phyloP scores from a whole-genome alignment of 1,139 yeast genomes.

The Taiozyma sp. region DNA sequence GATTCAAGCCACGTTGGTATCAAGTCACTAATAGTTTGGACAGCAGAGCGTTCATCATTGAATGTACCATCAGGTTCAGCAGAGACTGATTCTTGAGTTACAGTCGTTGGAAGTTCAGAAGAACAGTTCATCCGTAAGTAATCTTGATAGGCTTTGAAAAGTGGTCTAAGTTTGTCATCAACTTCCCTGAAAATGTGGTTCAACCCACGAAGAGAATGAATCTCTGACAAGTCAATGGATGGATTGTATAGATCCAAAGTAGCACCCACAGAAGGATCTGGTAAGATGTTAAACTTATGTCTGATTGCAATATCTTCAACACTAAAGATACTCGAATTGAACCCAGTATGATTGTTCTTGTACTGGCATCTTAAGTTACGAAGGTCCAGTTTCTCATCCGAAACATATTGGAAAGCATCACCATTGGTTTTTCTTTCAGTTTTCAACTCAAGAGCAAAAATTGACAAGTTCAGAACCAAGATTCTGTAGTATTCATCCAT shows the following conservation, averaged over 20 bases:
- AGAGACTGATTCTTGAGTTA: neutral
- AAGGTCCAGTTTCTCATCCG: slow-evolving; percentile 16
- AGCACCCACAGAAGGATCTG: slow-evolving; percentile 16
- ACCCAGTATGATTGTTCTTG: slow-evolving; percentile 11
- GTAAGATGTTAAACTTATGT: slow-evolving; percentile 22
- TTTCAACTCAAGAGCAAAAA: slow-evolving; percentile 14
- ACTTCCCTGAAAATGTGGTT: slow-evolving; percentile 17
- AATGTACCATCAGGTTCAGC: neutral
- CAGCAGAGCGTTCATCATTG: slow-evolving; percentile 1
- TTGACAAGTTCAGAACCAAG: slow-evolving; percentile 13
- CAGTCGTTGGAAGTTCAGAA: neutral
- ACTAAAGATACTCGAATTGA: slow-evolving; percentile 19
- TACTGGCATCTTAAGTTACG: slow-evolving; percentile 14
- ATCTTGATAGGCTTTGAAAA: neutral
- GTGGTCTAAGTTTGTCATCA: slow-evolving; percentile 14
- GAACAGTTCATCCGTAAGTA: neutral
- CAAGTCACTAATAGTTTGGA: slow-evolving; percentile 13
- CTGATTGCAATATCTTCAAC: slow-evolving; percentile 22
- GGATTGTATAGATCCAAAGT: slow-evolving; percentile 19
- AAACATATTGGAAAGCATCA: slow-evolving; percentile 7
- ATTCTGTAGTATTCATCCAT: slow-evolving; percentile 17
- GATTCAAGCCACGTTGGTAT: slow-evolving; percentile 20
- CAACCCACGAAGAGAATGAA: slow-evolving; percentile 31
- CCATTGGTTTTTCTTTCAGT: slow-evolving; percentile 9
- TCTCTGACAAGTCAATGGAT: slow-evolving; percentile 26